Conservation (phyloP, 106 monocot species). For the Ottelia alismoides region DNA sequence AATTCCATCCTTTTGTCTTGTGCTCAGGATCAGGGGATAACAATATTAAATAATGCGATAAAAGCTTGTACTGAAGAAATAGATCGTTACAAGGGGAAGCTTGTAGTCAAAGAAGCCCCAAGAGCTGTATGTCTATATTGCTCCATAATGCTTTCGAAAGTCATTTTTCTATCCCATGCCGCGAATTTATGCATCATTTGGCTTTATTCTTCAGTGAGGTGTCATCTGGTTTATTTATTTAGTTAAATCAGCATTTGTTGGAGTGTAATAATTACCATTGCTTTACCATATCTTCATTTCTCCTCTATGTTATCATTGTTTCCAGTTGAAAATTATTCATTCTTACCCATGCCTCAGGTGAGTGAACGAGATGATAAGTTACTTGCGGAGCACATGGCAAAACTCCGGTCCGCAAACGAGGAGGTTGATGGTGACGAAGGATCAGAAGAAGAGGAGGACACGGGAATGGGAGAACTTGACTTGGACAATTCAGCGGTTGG, state of each 20-base stretch:
- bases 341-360: too few species aligned
- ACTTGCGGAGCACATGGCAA: conserved; percentile 34
- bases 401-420: conserved; percentile 23
- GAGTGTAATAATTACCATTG: too few species aligned
- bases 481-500: conserved; percentile 19
- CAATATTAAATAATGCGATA: conserved; percentile 12
- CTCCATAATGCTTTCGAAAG: too few species aligned
- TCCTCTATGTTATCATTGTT: too few species aligned
- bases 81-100: conserved; percentile 15
- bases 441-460: conserved; percentile 26
- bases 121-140: conserved; percentile 22
- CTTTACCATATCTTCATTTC: too few species aligned
- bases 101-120: conserved; percentile 11
- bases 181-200: too few species aligned
- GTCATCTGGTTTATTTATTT: too few species aligned
- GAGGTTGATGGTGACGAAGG: conserved; percentile 25
- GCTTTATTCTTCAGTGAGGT: too few species aligned
- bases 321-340: too few species aligned
- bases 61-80: conserved; percentile 14
- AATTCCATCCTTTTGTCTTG: too few species aligned
- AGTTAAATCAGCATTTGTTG: too few species aligned
- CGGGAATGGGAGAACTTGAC: conserved; percentile 26
- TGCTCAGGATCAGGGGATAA: conserved; percentile 15
- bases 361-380: conserved; percentile 30
- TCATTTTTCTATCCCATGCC: too few species aligned